Base-by-base conservation (phyloP, 768 basidiomycete genomes). In the Boletus patriciae region DNA sequence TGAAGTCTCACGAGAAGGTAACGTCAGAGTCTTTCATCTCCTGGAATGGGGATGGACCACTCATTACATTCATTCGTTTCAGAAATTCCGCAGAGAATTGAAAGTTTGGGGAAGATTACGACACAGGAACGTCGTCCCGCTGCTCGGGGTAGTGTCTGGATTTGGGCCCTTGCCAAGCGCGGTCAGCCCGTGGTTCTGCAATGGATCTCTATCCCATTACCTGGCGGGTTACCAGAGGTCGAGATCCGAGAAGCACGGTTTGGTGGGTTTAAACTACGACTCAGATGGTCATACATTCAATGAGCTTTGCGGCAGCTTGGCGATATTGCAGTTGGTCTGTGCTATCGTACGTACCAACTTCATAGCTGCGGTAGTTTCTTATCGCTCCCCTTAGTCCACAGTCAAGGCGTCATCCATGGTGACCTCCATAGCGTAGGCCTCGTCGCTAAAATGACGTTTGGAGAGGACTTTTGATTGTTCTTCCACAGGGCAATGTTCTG, bases 401-500 rank as follows among this genome's bases (percentile, higher is more conserved):
- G 25, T 29, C 23, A 58, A 10, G 44, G 12, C 6, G 46, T 76
- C 15, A 47, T 73, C 2, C 76, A 77, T 50, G 74, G 73, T 10
- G 74, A 78, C 54, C 62, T 77, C 12, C 71, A 76, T 47, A 75
- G 72, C 1, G 73, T 75, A 55, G 15, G 70, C 23, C 23, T 16
- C 34, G 21, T 36, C 7, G 5, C 29, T n/a, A 11, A 40, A 31
- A n/a, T 19, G 8, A 9, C 3, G 2, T 34, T 50, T 23, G 2
- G 23, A 7, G 42, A 44, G 2, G 15, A 33, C 18, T 10, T 36
- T 34, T 54, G 36, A 52, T 11, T 21, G 16, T 40, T 42, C 41
- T 15, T 43, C 16, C 11, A 21, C 29, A 70, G 70, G 68, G 50
- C 16, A 82, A 83, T 55, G 75, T 83, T 47, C 69, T 83, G 25